A percentile compares a stretch with the other conserved stretches of the same genome.
These are phyloP conservation scores for Leccinum subrobustum DNA, from an alignment of 1,284 basidiomycete species.

Conservation along the genomic window DNA sequence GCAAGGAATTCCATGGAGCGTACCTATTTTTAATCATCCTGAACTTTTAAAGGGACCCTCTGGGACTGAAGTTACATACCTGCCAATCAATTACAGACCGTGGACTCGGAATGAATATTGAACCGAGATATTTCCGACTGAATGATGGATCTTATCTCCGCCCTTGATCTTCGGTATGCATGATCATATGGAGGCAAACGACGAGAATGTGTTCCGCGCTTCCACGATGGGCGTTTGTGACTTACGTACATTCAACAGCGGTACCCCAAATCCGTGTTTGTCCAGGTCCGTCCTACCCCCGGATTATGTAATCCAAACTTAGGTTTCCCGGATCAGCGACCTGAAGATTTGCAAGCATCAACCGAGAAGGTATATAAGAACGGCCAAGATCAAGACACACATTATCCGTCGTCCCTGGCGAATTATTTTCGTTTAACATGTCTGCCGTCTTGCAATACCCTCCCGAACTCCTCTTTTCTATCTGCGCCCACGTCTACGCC, in stretches of 20 bases:
- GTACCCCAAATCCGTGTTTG: conserved; percentile 6
- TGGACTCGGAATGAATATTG: no score
- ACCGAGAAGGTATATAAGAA: conserved; percentile 28
- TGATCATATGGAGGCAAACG: not conserved
- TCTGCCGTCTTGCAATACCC: conserved; percentile 47
- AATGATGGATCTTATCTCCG: not conserved
- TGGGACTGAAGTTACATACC: not conserved
- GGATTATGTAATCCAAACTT: conserved; percentile 26
- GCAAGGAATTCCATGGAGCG: not conserved
- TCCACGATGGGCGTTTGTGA: conserved; percentile 9
- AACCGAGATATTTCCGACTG: not conserved
- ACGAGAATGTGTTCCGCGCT: conserved; percentile 12
- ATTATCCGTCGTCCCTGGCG: not conserved
- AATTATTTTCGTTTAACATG: conserved; percentile 13
- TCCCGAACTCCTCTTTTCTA: conserved; percentile 62
- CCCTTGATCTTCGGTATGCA: not conserved
- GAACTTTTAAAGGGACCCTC: not conserved
- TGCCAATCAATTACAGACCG: not conserved
- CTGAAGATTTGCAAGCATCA: conserved; percentile 20
- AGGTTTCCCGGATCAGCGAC: not conserved
- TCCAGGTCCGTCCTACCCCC: conserved; percentile 15
- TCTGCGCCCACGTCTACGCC: conserved; percentile 67
- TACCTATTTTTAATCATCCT: not conserved
- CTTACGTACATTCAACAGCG: conserved; percentile 1
- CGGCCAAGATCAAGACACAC: not conserved